Evolutionary conservation across 1,284 basidiomycete genomes (phyloP).

Genomic region (Microbotryum intermedium): DNA sequence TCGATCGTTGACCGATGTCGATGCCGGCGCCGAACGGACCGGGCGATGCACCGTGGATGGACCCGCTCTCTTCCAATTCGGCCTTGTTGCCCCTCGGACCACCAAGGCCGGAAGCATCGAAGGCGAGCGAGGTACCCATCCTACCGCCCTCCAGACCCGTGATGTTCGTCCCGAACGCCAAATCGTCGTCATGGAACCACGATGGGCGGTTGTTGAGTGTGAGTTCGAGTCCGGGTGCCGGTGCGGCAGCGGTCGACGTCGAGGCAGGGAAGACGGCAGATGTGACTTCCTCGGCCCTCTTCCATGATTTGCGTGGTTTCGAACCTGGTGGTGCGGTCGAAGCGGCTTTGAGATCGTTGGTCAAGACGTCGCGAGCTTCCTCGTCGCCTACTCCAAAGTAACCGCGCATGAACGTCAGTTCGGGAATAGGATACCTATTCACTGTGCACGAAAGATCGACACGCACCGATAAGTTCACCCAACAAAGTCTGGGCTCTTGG

Average conservation of each 20-base stretch:
- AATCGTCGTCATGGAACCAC: not conserved
- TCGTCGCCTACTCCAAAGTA: slow-evolving; percentile 22
- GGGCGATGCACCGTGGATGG: no score
- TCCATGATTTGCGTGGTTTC: slow-evolving; percentile 32
- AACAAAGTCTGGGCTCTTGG: slow-evolving; percentile 54
- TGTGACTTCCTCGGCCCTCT: slow-evolving; percentile 1
- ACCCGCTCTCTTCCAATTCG: no score
- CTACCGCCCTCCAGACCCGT: no score
- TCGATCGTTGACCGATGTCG: no score
- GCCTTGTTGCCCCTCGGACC: no score
- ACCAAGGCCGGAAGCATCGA: no score
- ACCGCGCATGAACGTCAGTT: not conserved
- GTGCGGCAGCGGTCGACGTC: not conserved
- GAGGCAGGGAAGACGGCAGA: not conserved
- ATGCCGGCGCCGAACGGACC: no score
- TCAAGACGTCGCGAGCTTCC: slow-evolving; percentile 34
- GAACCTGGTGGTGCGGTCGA: slow-evolving; percentile 4
- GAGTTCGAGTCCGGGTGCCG: not conserved
- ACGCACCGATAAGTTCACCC: slow-evolving; percentile 46
- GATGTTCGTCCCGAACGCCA: not conserved
- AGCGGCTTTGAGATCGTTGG: slow-evolving; percentile 31
- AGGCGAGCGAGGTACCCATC: no score
- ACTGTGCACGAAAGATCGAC: not conserved
- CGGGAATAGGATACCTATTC: not conserved
- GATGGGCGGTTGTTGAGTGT: not conserved